These are phyloP conservation scores for Rhodocollybia butyracea DNA, from an alignment of 768 basidiomycete species.

Conservation along the genomic window DNA sequence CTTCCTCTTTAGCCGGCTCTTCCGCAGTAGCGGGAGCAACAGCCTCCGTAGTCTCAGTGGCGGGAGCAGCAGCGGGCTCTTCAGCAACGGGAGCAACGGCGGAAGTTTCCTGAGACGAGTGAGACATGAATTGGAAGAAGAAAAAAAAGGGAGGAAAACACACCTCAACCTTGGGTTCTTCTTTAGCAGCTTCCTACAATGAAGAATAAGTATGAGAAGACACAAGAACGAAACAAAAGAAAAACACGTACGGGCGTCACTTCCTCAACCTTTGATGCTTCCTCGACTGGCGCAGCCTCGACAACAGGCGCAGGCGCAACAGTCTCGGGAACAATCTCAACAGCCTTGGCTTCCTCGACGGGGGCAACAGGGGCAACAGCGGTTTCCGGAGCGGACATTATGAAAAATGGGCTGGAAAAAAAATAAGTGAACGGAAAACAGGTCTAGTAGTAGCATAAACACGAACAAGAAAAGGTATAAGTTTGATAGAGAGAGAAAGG, in stretches of 20 bases:
- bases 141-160: conserved; percentile 7
- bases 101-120: conserved; percentile 29
- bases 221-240: conserved; percentile 9
- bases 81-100: conserved; percentile 29
- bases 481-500: conserved; percentile 60
- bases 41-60: conserved; percentile 37
- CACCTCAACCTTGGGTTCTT: conserved; percentile 39
- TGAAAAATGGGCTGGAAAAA: conserved; percentile 50
- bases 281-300: conserved; percentile 24
- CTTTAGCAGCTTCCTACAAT: conserved; percentile 37
- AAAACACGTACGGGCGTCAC: conserved; percentile 30
- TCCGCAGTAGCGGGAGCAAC: conserved; percentile 15
- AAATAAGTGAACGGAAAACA: conserved; percentile 14
- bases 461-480: conserved; percentile 51
- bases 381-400: conserved; percentile 83
- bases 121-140: conserved; percentile 7
- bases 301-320: conserved; percentile 31
- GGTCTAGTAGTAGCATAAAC: conserved; percentile 12
- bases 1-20: conserved; percentile 27
- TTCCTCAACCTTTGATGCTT: conserved; percentile 42
- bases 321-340: conserved; percentile 38
- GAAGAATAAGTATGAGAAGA: conserved; percentile 4
- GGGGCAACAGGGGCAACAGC: conserved; percentile 39
- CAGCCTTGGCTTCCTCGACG: conserved; percentile 53
- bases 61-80: conserved; percentile 54